Evolutionary conservation across 2,329 filamentous ascomycete genomes (phyloP).

Genomic region (Lachnellula occidentalis): DNA sequence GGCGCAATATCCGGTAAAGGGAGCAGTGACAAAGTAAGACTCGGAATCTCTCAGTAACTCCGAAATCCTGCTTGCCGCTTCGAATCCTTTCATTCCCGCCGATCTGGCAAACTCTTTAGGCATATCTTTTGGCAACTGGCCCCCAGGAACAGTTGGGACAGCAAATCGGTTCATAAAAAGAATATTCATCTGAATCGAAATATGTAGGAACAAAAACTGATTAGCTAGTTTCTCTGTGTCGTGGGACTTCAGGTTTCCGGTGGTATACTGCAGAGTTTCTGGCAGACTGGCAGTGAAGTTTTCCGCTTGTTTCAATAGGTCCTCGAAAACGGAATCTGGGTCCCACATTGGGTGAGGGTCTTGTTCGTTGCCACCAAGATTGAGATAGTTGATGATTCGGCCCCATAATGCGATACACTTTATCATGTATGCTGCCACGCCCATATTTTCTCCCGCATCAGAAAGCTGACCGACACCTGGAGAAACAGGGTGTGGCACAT

Average conservation of each 20-base stretch:
- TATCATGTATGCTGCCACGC: conserved; percentile 86
- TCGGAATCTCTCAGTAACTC: conserved; percentile 75
- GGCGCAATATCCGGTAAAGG: conserved; percentile 91
- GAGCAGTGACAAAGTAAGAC: conserved; percentile 75
- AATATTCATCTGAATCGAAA: conserved; percentile 82
- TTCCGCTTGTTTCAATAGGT: conserved; percentile 65
- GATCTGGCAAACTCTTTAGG: conserved; percentile 67
- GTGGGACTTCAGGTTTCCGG: conserved; percentile 79
- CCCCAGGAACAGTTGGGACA: conserved; percentile 55
- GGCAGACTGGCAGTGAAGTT: conserved; percentile 67
- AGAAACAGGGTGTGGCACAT: conserved; percentile 56
- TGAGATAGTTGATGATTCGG: conserved; percentile 80
- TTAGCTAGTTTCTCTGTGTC: conserved; percentile 80
- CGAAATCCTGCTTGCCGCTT: conserved; percentile 82
- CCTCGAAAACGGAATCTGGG: conserved; percentile 67
- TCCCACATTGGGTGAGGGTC: conserved; percentile 79
- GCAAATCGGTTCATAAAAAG: conserved; percentile 88
- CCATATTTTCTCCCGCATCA: conserved; percentile 79
- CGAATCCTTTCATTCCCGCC: conserved; percentile 69
- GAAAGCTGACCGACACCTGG: conserved; percentile 58
- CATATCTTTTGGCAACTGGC: conserved; percentile 60
- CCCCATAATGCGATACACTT: conserved; percentile 85
- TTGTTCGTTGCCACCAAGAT: conserved; percentile 77
- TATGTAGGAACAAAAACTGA: conserved; percentile 89
- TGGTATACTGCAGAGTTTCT: conserved; percentile 63